Evolutionary conservation across 2,329 filamentous ascomycete genomes (phyloP).

Genomic region (Apiospora malaysiana): DNA sequence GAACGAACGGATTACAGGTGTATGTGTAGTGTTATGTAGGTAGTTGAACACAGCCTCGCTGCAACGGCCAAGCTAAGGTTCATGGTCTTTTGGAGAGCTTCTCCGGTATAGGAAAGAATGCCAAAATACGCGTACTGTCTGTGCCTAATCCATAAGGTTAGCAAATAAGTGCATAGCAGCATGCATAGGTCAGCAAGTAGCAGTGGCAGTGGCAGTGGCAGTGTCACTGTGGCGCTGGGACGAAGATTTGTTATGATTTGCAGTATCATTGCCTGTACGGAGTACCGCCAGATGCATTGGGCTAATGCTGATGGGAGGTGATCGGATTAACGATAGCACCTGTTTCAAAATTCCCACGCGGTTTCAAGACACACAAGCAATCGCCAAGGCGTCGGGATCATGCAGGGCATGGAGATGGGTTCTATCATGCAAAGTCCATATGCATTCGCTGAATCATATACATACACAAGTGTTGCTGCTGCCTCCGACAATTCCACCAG

Average conservation of each 20-base stretch:
- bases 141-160: no score
- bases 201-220: no score
- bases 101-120: conserved; percentile 1
- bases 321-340: not conserved
- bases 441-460: not conserved
- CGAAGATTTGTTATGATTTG: not conserved
- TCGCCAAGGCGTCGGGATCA: not conserved
- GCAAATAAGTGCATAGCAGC: no score
- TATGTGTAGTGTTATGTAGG: not conserved
- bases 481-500: not conserved
- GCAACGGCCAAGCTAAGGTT: not conserved
- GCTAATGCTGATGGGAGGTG: not conserved
- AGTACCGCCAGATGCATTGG: not conserved
- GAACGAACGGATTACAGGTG: not conserved
- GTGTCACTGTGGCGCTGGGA: not conserved
- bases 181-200: no score
- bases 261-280: not conserved
- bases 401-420: not conserved
- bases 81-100: not conserved
- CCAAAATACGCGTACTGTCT: not conserved
- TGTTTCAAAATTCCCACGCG: conserved; percentile 8
- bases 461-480: no score
- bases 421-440: not conserved
- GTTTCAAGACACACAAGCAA: conserved; percentile 19
- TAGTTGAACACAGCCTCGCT: conserved; percentile 2